phyloP scores from a whole-genome alignment of 2,329 filamentous ascomycete species.

The Calonectria multiphialidica region DNA sequence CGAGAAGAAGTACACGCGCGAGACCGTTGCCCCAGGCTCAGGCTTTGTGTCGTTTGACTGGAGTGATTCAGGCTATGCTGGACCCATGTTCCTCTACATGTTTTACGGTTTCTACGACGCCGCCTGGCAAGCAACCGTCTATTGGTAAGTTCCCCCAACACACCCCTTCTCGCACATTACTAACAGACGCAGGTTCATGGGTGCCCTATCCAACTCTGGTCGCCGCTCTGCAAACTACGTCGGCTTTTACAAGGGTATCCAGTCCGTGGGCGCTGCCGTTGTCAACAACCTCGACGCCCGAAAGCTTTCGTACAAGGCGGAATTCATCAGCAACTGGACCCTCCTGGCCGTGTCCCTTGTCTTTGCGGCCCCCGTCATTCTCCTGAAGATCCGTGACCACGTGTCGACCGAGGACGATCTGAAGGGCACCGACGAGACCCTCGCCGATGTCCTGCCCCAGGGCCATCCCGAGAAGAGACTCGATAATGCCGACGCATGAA shows the following conservation, averaged over 20 bases:
- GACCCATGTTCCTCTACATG: conserved; percentile 89
- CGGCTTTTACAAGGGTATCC: conserved; percentile 89
- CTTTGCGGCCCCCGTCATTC: conserved; percentile 83
- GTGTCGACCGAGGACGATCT: conserved; percentile 84
- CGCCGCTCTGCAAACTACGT: conserved; percentile 93
- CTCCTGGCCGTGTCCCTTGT: conserved; percentile 80
- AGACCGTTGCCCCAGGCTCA: not conserved
- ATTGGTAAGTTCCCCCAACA: conserved; percentile 79
- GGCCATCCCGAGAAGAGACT: conserved; percentile 30
- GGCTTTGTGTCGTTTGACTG: conserved; percentile 65
- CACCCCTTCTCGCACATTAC: conserved; percentile 25
- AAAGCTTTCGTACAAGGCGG: conserved; percentile 71
- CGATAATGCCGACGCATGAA: not conserved
- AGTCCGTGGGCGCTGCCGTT: conserved; percentile 79
- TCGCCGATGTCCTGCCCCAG: conserved; percentile 72
- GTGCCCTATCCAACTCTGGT: conserved; percentile 90
- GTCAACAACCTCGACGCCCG: conserved; percentile 51
- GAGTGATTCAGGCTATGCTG: conserved; percentile 74
- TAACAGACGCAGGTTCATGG: conserved; percentile 80
- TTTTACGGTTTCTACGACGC: conserved; percentile 93
- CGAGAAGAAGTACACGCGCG: conserved; percentile 58
- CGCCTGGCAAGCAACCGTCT: conserved; percentile 89
- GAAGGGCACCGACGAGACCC: conserved; percentile 85
- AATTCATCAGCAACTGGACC: conserved; percentile 81
- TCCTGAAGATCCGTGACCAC: conserved; percentile 84